Conservation (phyloP, 2,329 filamentous ascomycete species). For the Pseudogymnoascus verrucosus region DNA sequence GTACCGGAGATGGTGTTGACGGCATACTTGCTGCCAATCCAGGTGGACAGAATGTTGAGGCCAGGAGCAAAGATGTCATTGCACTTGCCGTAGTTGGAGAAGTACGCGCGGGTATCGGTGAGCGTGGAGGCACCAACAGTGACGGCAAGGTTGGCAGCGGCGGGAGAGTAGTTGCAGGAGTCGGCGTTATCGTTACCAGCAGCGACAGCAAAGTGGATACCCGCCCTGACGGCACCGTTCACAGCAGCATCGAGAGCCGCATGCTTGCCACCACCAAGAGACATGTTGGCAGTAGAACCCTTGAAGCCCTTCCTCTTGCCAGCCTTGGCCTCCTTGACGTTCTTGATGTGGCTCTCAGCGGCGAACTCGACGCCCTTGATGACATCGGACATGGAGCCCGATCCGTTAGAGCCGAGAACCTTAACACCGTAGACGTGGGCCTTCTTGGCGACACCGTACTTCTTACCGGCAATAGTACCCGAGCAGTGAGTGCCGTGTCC, state of each 20-base stretch:
- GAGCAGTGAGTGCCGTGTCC: slow-evolving; percentile 99
- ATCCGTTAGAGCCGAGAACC: slow-evolving; percentile 94
- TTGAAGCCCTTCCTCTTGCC: slow-evolving; percentile 96
- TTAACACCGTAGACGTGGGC: slow-evolving; percentile 95
- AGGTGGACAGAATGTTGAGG: slow-evolving; percentile 94
- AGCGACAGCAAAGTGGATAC: slow-evolving; percentile 95
- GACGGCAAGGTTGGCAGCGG: slow-evolving; percentile 81
- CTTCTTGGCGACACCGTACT: slow-evolving; percentile 99
- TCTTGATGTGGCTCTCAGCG: slow-evolving; percentile 67
- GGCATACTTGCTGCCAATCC: slow-evolving; percentile 93
- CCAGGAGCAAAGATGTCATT: slow-evolving; percentile 98
- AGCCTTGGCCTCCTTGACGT: slow-evolving; percentile 70
- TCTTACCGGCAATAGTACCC: slow-evolving; percentile 93
- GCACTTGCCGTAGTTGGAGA: slow-evolving; percentile 99
- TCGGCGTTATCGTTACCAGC: slow-evolving; percentile 98
- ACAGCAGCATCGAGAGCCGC: slow-evolving; percentile 83
- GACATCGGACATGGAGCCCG: slow-evolving; percentile 96
- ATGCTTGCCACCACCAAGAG: slow-evolving; percentile 95
- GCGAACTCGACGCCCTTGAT: slow-evolving; percentile 98
- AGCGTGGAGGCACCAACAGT: slow-evolving; percentile 94
- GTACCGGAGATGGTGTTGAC: slow-evolving; percentile 99
- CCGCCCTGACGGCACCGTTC: slow-evolving; percentile 84
- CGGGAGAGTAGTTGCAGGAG: slow-evolving; percentile 98
- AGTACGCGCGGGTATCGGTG: slow-evolving; percentile 94
- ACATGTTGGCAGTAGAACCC: slow-evolving; percentile 99